phyloP scores from a whole-genome alignment of 1,284 basidiomycete species.

The Microbotryum scabiosae region DNA sequence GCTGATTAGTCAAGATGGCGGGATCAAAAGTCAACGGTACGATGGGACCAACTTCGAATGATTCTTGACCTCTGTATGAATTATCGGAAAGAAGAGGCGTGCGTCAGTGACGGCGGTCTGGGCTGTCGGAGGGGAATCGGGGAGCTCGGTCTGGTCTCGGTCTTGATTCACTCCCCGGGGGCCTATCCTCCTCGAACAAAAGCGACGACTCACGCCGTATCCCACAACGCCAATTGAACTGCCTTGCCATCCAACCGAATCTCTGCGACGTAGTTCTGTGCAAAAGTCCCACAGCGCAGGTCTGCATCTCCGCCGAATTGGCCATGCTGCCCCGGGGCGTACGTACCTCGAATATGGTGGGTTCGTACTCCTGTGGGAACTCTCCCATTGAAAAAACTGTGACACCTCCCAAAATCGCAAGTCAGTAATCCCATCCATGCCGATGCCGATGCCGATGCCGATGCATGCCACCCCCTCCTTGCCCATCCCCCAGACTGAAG shows the following conservation, averaged over 20 bases:
- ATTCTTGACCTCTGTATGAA: conserved; percentile 73
- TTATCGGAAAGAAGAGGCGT: too few relatives aligned
- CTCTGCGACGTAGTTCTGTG: conserved; percentile 86
- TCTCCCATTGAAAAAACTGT: conserved; percentile 84
- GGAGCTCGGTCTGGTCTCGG: background rate
- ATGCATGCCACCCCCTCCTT: too few relatives aligned
- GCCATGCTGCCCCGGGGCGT: too few relatives aligned
- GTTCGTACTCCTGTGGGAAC: conserved; percentile 55
- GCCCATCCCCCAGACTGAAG: too few relatives aligned
- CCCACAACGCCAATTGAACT: conserved; percentile 91
- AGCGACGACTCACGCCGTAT: conserved; percentile 70
- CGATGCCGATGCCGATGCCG: too few relatives aligned
- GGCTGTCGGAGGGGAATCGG: too few relatives aligned
- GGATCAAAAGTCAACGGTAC: background rate
- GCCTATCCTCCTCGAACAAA: background rate
- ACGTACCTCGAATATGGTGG: conserved; percentile 34
- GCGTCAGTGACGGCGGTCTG: background rate
- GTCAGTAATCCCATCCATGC: too few relatives aligned
- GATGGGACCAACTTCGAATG: conserved; percentile 66
- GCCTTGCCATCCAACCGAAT: conserved; percentile 94
- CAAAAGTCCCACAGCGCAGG: too few relatives aligned
- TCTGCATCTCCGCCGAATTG: too few relatives aligned
- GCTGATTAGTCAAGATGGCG: too few relatives aligned
- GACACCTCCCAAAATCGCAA: too few relatives aligned
- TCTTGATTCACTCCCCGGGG: background rate